Evolutionary conservation across 2,329 filamentous ascomycete species (phyloP), one percentile per base, ranked within the genome.

Genomic region (Pestalotiopsis sp.): DNA sequence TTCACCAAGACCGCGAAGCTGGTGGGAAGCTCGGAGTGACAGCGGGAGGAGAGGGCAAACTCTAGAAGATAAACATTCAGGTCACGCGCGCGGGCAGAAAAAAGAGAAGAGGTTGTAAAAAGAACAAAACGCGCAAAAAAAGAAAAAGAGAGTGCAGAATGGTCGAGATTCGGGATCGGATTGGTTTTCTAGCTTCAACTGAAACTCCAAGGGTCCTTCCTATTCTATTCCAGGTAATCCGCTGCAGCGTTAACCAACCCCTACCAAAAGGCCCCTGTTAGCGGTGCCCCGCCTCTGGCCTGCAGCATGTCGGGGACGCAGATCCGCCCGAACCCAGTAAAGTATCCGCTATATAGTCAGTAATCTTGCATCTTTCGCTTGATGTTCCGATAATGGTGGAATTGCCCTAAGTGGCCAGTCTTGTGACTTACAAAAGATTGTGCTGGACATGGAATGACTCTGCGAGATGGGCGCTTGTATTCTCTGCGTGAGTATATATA

Each of bases 161-260:
- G 23, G 23, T 27, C 57, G 25, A 23, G 13, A n/a, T n/a, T 59
- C 45, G 45, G 17, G 20, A 52, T 52, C 14, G 45, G 27, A 27
- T 27, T 59, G n/a, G 23, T 59, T 27, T 23, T 23, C 57, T 59
- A 27, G 57, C 12, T 27, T 4, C 45, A n/a, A 59, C 23, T 27
- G 57, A 59, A 59, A 59, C 23, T 36, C 57, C 57, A 59, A 59
- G 57, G 57, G 57, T 59, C 57, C 57, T 59, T 59, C 57, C 27
- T 36, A 59, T 27, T 59, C 57, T 27, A 52, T 52, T 20, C 20
- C 45, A n/a, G 17, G 45, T 52, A 52, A 52, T n/a, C 45, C 20
- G 45, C 45, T 52, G 45, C 45, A 52, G 20, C 17, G 23, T 36
- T 9, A 52, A 52, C 45, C 45, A 52, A 52, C 45, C 45, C 45